Conservation (phyloP, 257 asterid genomes). For the Solanum peruvianum region DNA sequence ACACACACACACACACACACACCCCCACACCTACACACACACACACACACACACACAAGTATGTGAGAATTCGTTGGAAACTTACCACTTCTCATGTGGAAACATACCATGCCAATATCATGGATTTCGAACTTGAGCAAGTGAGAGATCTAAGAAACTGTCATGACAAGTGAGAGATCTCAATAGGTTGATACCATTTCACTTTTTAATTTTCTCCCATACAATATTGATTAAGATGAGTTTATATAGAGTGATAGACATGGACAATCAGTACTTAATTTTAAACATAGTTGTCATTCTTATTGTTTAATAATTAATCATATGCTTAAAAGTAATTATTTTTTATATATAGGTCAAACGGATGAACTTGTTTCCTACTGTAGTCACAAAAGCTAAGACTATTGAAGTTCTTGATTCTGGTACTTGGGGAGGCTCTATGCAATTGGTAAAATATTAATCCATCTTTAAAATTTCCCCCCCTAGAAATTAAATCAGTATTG, state of each 20-base stretch:
- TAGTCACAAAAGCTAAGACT: too few relatives aligned
- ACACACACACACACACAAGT: too few relatives aligned
- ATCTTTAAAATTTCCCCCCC: too few relatives aligned
- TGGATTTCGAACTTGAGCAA: background rate
- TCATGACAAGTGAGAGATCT: background rate
- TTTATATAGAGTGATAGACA: background rate
- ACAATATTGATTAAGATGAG: background rate
- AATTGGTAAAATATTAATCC: too few relatives aligned
- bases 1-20: too few relatives aligned
- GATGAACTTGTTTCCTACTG: slow-evolving; percentile 30
- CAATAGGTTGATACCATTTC: too few relatives aligned
- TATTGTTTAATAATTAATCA: background rate
- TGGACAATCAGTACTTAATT: background rate
- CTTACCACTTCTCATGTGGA: background rate
- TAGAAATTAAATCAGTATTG: background rate
- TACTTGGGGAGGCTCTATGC: too few relatives aligned
- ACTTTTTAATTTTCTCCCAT: background rate
- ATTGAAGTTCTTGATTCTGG: too few relatives aligned
- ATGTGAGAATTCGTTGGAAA: background rate
- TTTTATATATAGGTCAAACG: slow-evolving; percentile 35
- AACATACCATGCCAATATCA: too few relatives aligned
- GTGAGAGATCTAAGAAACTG: background rate
- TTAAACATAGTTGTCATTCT: background rate
- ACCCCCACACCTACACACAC: too few relatives aligned
- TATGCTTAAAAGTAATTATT: background rate